A percentile compares a stretch with the other conserved stretches of the same genome.
phyloP scores from a whole-genome alignment of 2,329 filamentous ascomycete species.

The Plectosphaerella sp. region DNA sequence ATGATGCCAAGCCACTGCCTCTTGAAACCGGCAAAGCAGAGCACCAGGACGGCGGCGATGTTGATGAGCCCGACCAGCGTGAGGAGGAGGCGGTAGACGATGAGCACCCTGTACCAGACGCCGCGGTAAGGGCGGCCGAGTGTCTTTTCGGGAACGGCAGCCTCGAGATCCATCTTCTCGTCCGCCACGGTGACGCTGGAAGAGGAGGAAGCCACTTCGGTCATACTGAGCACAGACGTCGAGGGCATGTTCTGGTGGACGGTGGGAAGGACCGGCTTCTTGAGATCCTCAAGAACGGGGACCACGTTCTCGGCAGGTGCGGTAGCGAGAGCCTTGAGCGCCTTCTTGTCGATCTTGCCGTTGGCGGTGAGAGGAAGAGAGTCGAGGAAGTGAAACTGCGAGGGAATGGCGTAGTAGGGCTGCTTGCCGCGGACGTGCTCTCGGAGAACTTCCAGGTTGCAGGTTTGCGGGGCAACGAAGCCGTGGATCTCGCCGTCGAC shows the following conservation, averaged over 20 bases:
- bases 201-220: not conserved
- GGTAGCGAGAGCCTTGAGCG: conserved; percentile 28
- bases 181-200: not conserved
- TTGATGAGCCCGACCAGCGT: conserved; percentile 48
- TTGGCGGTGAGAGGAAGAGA: conserved; percentile 46
- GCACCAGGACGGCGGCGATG: conserved; percentile 37
- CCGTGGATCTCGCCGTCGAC: conserved; percentile 43
- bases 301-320: not conserved
- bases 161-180: conserved; percentile 4
- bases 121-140: conserved; percentile 31
- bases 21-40: conserved; percentile 28
- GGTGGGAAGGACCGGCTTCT: conserved; percentile 2
- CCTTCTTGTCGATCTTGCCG: conserved; percentile 50
- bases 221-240: not conserved
- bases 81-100: conserved; percentile 53
- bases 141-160: conserved; percentile 35
- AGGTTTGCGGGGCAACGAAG: conserved; percentile 35
- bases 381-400: conserved; percentile 35
- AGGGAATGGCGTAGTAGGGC: conserved; percentile 51
- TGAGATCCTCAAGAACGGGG: conserved; percentile 1
- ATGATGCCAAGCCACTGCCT: conserved; percentile 33
- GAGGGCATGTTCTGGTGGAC: not conserved
- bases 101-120: conserved; percentile 40
- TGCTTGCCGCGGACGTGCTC: conserved; percentile 34
- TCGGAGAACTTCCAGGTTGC: conserved; percentile 30